Percentiles rank a stretch among this genome's conserved stretches.
Evolutionary conservation across 345 rosid genomes (phyloP).

Genomic region (Microcos paniculata): DNA sequence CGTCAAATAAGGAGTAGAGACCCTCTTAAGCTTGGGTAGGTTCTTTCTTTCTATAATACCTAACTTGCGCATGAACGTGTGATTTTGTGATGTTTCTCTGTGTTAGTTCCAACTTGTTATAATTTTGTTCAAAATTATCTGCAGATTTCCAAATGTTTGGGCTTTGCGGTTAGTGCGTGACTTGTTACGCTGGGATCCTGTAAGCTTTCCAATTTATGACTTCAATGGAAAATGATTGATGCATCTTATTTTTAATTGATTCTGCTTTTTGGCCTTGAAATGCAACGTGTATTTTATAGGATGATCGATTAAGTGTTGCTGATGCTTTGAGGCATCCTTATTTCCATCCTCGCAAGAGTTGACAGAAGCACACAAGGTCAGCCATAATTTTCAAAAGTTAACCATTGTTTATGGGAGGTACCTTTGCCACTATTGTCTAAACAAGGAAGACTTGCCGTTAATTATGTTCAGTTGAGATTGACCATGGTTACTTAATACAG

Average conservation of each 20-base stretch:
- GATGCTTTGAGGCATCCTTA: constrained; percentile 85
- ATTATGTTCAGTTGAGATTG: not conserved
- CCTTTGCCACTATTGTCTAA: not conserved
- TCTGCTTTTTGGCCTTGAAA: not conserved
- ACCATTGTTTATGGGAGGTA: not conserved
- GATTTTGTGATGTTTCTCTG: constrained; percentile 1
- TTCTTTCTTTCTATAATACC: constrained; percentile 12
- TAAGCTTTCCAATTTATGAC: constrained; percentile 37
- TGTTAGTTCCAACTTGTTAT: not conserved
- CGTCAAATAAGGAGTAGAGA: constrained; percentile 83
- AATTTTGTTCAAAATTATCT: constrained; percentile 12
- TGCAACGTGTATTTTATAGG: constrained; percentile 33
- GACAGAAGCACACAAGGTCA: not conserved
- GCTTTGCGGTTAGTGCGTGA: constrained; percentile 86
- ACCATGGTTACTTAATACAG: not conserved
- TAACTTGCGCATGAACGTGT: not conserved
- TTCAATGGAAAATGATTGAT: not conserved
- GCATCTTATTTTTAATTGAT: not conserved
- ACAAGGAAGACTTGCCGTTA: not conserved
- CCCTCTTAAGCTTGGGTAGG: constrained; percentile 82
- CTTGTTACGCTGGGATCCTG: constrained; percentile 82
- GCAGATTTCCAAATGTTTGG: constrained; percentile 80
- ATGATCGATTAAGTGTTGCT: constrained; percentile 63
- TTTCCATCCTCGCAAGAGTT: constrained; percentile 46
- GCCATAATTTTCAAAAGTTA: not conserved